phyloP scores from a whole-genome alignment of 2,329 filamentous ascomycete species.

The Beauveria medogensis region DNA sequence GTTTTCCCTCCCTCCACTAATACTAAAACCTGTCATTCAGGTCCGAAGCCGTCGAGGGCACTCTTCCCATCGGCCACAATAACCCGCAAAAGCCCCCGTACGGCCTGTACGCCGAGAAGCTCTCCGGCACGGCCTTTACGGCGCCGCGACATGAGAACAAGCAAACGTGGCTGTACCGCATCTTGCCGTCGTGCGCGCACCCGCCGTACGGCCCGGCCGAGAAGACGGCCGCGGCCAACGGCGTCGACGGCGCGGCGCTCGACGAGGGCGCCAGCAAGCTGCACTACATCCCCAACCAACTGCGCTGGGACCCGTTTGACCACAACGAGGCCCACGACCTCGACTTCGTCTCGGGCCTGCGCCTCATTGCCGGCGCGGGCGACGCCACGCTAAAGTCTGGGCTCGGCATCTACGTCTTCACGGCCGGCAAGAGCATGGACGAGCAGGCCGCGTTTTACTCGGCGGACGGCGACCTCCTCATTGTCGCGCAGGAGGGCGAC shows the following conservation, averaged over 20 bases:
- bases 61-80: constrained; percentile 68
- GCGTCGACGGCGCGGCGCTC: constrained; percentile 16
- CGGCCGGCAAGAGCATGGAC: constrained; percentile 65
- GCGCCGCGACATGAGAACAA: constrained; percentile 60
- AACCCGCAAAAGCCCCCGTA: constrained; percentile 72
- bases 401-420: constrained; percentile 68
- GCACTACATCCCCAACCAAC: constrained; percentile 71
- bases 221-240: constrained; percentile 16
- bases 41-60: constrained; percentile 66
- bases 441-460: constrained; percentile 66
- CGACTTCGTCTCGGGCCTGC: constrained; percentile 46
- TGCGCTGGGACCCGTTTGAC: constrained; percentile 72
- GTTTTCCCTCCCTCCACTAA: neutral
- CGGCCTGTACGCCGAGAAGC: constrained; percentile 75
- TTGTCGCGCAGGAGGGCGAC: constrained; percentile 62
- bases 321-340: constrained; percentile 45
- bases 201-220: constrained; percentile 43
- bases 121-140: constrained; percentile 65
- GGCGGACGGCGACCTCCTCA: constrained; percentile 67
- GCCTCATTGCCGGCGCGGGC: constrained; percentile 67
- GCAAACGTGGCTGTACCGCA: constrained; percentile 66
- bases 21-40: constrained; percentile 33
- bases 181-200: constrained; percentile 57
- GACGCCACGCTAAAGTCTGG: constrained; percentile 69
- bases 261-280: constrained; percentile 34